Evolutionary conservation across 495 filamentous ascomycete genomes (phyloP), one percentile per base, ranked within the genome.

Genomic region (Aspergillus sclerotiicarbonarius): DNA sequence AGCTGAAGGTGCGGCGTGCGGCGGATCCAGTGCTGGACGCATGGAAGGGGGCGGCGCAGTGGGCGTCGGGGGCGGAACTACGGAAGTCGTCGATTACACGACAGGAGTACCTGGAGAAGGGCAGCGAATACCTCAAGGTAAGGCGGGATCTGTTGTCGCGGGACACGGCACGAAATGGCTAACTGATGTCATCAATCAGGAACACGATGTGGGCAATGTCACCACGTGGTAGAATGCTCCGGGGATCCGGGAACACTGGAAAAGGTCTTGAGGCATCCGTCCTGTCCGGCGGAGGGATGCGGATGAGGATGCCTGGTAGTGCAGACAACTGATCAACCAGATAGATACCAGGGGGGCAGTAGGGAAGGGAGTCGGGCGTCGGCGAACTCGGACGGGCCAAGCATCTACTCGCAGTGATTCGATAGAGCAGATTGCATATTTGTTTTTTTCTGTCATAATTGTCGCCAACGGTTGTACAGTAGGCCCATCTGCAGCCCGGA

Each of bases 21-120:
- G 69, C 72, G 15, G 85, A 96, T 66, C 82, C 89, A 1, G 68
- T 91, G 9, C 76, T 94, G 18, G 94, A 98, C 78, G 89, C 92
- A 0, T 98, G 93, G 93, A 89, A 82, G 67, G 93, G 93, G 20
- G 93, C 93, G 0, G 93, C 93, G 30, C 81, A 84, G 58, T 98
- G 93, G 92, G 76, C 79, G 15, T 72, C 73, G 16, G 67, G 71
- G 19, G 57, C 67, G 20, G 71, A 70, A 6, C 65, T 75, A 19
- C 62, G 57, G 21, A 66, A 67, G 30, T 70, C 66, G 13, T 79
- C 76, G 8, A 71, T 96, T 29, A 86, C 85, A 33, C 84, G 83
- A 52, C 84, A 88, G 66, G 90, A 94, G 67, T 96, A 90, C 68
- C 63, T 84, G 57, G 91, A 96, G 73, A 94, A 91, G 75, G 91